Percentiles rank a stretch among this genome's conserved stretches.
phyloP scores from a whole-genome alignment of 495 filamentous ascomycete species.

The Articulospora tetracladia region DNA sequence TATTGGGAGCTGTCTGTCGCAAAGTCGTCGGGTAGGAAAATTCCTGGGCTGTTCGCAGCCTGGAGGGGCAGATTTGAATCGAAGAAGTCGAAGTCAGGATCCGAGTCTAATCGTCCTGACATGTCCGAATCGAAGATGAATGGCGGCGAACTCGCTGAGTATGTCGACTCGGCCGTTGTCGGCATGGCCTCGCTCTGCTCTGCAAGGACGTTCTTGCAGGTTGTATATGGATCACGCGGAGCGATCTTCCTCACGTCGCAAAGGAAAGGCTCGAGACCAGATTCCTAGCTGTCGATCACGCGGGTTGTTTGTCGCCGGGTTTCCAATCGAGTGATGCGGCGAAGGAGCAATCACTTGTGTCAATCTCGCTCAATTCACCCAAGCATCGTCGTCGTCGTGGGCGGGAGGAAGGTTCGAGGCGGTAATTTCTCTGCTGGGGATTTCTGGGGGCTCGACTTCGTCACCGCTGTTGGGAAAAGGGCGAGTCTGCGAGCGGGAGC shows the following conservation, averaged over 20 bases:
- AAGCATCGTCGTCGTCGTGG: background rate
- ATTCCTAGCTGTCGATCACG: background rate
- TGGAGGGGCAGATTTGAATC: constrained; percentile 18
- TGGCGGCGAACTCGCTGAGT: constrained; percentile 25
- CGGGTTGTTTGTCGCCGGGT: background rate
- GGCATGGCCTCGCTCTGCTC: constrained; percentile 22
- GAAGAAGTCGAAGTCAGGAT: constrained; percentile 38
- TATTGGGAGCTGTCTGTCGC: constrained; percentile 11
- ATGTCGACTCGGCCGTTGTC: constrained; percentile 16
- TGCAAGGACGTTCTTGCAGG: background rate
- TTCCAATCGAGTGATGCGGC: background rate
- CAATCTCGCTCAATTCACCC: background rate
- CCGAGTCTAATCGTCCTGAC: constrained; percentile 27
- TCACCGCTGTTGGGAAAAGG: constrained; percentile 11
- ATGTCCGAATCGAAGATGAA: constrained; percentile 32
- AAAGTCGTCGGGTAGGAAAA: constrained; percentile 24
- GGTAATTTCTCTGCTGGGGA: background rate
- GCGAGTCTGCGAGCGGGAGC: background rate
- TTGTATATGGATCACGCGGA: background rate
- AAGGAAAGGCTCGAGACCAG: background rate
- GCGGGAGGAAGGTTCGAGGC: background rate
- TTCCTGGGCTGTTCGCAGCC: constrained; percentile 19
- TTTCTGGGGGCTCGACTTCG: background rate
- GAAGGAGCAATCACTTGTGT: constrained; percentile 2
- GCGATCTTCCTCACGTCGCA: background rate